phyloP scores from a whole-genome alignment of 768 basidiomycete species.

The Psilocybe azurescens region DNA sequence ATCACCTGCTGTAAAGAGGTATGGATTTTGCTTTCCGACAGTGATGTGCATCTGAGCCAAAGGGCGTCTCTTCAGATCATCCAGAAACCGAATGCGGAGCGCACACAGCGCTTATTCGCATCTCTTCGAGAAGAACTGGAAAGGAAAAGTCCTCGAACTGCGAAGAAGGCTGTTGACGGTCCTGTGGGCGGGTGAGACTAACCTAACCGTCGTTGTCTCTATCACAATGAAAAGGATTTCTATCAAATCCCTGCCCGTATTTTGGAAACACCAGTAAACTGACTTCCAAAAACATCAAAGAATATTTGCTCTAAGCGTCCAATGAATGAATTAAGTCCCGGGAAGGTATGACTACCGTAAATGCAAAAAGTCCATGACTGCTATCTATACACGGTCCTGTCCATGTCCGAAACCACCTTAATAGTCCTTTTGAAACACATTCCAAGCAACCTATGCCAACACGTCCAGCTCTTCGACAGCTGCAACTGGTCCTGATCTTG shows the following conservation, averaged over 20 bases:
- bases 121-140: conserved; percentile 86
- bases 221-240: conserved; percentile 14
- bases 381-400: conserved; percentile 14
- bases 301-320: neutral
- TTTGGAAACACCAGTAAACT: neutral
- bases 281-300: neutral
- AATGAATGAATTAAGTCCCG: conserved; percentile 5
- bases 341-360: conserved; percentile 4
- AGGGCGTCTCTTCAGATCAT: conserved; percentile 33
- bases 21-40: conserved; percentile 27
- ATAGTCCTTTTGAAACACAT: conserved; percentile 8
- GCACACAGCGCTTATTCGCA: conserved; percentile 80
- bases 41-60: conserved; percentile 9
- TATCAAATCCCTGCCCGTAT: neutral
- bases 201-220: conserved; percentile 8
- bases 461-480: conserved; percentile 74
- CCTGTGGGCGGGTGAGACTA: conserved; percentile 30
- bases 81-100: conserved; percentile 80
- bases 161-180: conserved; percentile 49
- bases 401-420: conserved; percentile 16
- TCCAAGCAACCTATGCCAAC: conserved; percentile 46
- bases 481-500: conserved; percentile 73
- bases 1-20: conserved; percentile 91
- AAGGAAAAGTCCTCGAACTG: conserved; percentile 59
- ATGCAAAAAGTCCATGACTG: conserved; percentile 14